phyloP scores from a whole-genome alignment of 345 rosid genomes.

The Brassica nigra region DNA sequence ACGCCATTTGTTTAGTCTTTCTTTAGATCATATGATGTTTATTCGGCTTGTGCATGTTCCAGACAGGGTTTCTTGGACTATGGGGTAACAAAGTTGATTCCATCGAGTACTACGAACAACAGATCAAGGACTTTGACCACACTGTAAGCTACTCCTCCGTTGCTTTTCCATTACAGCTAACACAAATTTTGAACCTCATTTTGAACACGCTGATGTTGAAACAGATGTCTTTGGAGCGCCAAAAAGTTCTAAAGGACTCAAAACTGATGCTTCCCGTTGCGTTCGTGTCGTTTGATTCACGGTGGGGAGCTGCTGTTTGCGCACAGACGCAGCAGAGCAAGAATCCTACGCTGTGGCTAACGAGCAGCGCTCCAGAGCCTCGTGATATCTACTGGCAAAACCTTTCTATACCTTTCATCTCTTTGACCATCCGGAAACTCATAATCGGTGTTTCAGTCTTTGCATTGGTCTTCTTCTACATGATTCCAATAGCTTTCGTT shows the following conservation, averaged over 20 bases:
- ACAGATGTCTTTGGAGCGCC: constrained; percentile 80
- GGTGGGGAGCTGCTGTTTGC: constrained; percentile 99
- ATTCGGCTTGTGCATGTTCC: constrained; percentile 38
- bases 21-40: constrained; percentile 11
- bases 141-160: constrained; percentile 47
- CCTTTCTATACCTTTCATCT: constrained; percentile 88
- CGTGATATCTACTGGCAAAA: constrained; percentile 95
- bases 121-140: constrained; percentile 57
- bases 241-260: constrained; percentile 67
- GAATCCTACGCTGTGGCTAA: constrained; percentile 90
- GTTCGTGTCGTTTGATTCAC: constrained; percentile 87
- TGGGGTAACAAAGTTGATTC: constrained; percentile 81
- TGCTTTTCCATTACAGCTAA: neutral
- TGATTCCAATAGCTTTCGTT: constrained; percentile 98
- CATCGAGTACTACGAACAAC: constrained; percentile 76
- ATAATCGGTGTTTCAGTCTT: constrained; percentile 71
- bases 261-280: constrained; percentile 77
- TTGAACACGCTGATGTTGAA: neutral
- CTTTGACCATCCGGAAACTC: constrained; percentile 75
- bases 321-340: constrained; percentile 97
- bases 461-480: constrained; percentile 91
- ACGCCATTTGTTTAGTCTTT: neutral
- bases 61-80: constrained; percentile 88
- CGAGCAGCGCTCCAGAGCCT: constrained; percentile 96
- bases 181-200: neutral